A percentile compares a stretch with the other conserved stretches of the same genome.
These are phyloP conservation scores for Polyporus tsugae DNA, from an alignment of 1,284 basidiomycete species.

Conservation along the genomic window DNA sequence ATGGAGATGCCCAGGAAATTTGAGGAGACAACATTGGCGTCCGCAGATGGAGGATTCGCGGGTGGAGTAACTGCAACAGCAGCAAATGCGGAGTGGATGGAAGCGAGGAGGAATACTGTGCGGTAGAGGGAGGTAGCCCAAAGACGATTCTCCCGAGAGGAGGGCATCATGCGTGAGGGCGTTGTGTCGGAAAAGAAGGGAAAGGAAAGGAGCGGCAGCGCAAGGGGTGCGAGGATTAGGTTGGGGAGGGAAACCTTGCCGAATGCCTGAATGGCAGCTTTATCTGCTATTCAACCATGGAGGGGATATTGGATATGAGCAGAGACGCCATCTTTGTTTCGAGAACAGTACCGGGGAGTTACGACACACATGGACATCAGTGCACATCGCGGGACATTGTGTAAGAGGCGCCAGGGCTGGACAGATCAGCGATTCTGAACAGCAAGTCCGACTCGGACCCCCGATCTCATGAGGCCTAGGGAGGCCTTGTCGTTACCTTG, in stretches of 20 bases:
- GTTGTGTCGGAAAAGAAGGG: too few species aligned
- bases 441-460: background rate
- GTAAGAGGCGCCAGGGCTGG: conserved; percentile 1
- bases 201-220: conserved; percentile 19
- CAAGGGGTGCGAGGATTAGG: conserved; percentile 8
- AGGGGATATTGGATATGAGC: conserved; percentile 8
- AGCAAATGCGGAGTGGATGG: conserved; percentile 19
- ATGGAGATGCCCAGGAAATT: conserved; percentile 42
- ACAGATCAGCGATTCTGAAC: conserved; percentile 5
- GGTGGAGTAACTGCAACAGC: conserved; percentile 34
- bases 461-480: background rate
- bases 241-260: background rate
- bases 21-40: conserved; percentile 38
- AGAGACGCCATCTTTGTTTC: background rate
- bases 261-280: background rate
- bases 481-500: background rate
- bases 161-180: background rate
- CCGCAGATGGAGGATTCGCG: conserved; percentile 27
- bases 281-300: conserved; percentile 1
- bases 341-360: conserved; percentile 8
- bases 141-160: background rate
- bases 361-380: background rate
- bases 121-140: background rate
- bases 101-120: conserved; percentile 10
- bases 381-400: background rate